Evolutionary conservation across 2,329 filamentous ascomycete species (phyloP).

Genomic region (Penicillium digitatum): DNA sequence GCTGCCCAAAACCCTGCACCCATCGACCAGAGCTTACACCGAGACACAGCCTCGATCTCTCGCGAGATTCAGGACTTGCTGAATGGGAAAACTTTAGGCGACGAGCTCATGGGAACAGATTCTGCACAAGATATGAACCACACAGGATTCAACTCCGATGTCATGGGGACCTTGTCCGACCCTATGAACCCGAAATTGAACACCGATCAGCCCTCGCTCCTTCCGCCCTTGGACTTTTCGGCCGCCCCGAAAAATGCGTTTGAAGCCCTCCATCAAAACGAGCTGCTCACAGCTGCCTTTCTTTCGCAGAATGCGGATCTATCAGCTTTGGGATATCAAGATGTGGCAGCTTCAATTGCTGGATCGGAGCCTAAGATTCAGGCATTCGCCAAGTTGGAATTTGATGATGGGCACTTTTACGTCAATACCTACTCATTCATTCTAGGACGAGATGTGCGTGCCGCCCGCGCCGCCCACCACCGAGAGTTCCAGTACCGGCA

Average conservation of each 20-base stretch:
- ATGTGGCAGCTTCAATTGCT: slow-evolving; percentile 35
- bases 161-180: slow-evolving; percentile 32
- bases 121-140: slow-evolving; percentile 7
- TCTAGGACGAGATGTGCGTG: slow-evolving; percentile 58
- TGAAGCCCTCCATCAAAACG: slow-evolving; percentile 40
- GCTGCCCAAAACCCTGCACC: not conserved
- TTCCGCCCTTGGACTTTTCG: slow-evolving; percentile 35
- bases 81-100: slow-evolving; percentile 17
- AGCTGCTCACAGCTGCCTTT: slow-evolving; percentile 39
- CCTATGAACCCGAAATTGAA: slow-evolving; percentile 32
- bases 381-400: slow-evolving; percentile 62
- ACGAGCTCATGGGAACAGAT: slow-evolving; percentile 16
- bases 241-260: slow-evolving; percentile 33
- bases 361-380: slow-evolving; percentile 49
- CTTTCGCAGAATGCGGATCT: slow-evolving; percentile 36
- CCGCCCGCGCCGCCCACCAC: slow-evolving; percentile 46
- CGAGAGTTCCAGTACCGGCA: slow-evolving; percentile 44
- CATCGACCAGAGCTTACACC: slow-evolving; percentile 9
- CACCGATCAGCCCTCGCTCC: slow-evolving; percentile 33
- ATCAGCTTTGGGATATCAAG: slow-evolving; percentile 36
- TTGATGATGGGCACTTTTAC: slow-evolving; percentile 63
- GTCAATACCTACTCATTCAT: slow-evolving; percentile 61
- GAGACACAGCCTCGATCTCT: slow-evolving; percentile 12
- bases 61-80: slow-evolving; percentile 16
- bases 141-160: slow-evolving; percentile 17